Conservation (phyloP, 2,329 filamentous ascomycete species). For the Cryphonectria radicalis region DNA sequence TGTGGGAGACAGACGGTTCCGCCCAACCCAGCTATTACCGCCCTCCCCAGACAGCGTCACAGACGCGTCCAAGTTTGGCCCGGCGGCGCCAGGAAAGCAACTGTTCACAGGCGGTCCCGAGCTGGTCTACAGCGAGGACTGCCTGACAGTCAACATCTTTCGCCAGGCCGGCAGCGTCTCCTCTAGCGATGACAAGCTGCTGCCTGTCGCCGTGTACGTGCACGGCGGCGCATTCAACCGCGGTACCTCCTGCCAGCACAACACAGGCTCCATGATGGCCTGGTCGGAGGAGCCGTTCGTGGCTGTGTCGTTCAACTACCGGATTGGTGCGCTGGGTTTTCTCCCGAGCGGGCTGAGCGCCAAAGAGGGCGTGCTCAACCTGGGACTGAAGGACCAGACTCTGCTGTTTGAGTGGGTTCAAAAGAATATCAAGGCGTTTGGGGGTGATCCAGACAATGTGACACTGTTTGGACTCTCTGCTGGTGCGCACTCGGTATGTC, state of each 20-base stretch:
- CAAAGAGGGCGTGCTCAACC: constrained; percentile 58
- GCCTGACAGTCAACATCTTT: constrained; percentile 36
- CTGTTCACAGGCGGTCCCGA: constrained; percentile 29
- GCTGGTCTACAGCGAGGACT: constrained; percentile 35
- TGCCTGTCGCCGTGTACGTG: constrained; percentile 47
- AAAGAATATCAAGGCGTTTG: constrained; percentile 57
- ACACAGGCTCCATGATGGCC: constrained; percentile 56
- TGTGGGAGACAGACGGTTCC: constrained; percentile 51
- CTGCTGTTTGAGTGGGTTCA: constrained; percentile 57
- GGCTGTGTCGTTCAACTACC: constrained; percentile 54
- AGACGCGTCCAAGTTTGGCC: constrained; percentile 35
- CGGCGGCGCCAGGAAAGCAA: constrained; percentile 31
- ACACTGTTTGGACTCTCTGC: constrained; percentile 55
- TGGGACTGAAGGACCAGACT: constrained; percentile 59
- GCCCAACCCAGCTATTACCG: constrained; percentile 39
- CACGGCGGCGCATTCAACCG: constrained; percentile 54
- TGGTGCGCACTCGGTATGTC: constrained; percentile 54
- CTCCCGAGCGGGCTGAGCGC: constrained; percentile 54
- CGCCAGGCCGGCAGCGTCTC: constrained; percentile 27
- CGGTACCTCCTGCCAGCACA: constrained; percentile 45
- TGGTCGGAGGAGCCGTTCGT: constrained; percentile 50
- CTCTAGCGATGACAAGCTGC: constrained; percentile 1
- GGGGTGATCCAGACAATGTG: constrained; percentile 54
- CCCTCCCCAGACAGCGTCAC: constrained; percentile 34
- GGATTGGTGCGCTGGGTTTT: constrained; percentile 64